A percentile compares a stretch with the other conserved stretches of the same genome.
These are phyloP conservation scores for Entomortierella beljakovae DNA, from an alignment of 192 early-diverging fungal genomes.

Conservation along the genomic window DNA sequence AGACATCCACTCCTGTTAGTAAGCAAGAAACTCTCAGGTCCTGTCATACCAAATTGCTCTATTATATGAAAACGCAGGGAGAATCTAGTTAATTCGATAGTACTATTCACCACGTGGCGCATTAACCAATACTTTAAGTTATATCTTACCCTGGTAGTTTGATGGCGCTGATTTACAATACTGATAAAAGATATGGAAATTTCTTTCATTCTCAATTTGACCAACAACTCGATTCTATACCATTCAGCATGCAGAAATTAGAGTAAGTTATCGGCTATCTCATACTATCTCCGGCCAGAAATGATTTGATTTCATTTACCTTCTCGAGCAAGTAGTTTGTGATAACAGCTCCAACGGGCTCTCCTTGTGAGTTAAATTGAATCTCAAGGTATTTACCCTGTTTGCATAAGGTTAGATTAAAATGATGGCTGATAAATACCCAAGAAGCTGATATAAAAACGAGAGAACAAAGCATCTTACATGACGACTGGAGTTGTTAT, in stretches of 20 bases:
- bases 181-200: slow-evolving; percentile 99
- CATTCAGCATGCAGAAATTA: no score
- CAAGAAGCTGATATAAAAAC: neutral
- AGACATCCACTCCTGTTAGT: slow-evolving; percentile 80
- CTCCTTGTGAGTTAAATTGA: slow-evolving; percentile 91
- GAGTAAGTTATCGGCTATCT: no score
- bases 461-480: slow-evolving; percentile 63
- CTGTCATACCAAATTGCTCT: slow-evolving; percentile 76
- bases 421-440: neutral
- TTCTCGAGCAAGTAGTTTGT: slow-evolving; percentile 99
- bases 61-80: slow-evolving; percentile 2
- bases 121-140: no score
- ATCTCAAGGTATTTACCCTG: slow-evolving; percentile 99
- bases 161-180: slow-evolving; percentile 83
- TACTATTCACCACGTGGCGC: no score
- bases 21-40: slow-evolving; percentile 83
- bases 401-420: no score
- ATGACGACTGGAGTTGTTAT: slow-evolving; percentile 99
- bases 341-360: slow-evolving; percentile 96
- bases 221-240: slow-evolving; percentile 90
- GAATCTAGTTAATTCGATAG: neutral
- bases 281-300: no score
- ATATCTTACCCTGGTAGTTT: slow-evolving; percentile 70
- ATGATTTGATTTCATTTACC: no score
- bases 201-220: slow-evolving; percentile 93